Evolutionary conservation across 2,329 filamentous ascomycete species (phyloP).

Genomic region (Alternaria hordeiaustralica): DNA sequence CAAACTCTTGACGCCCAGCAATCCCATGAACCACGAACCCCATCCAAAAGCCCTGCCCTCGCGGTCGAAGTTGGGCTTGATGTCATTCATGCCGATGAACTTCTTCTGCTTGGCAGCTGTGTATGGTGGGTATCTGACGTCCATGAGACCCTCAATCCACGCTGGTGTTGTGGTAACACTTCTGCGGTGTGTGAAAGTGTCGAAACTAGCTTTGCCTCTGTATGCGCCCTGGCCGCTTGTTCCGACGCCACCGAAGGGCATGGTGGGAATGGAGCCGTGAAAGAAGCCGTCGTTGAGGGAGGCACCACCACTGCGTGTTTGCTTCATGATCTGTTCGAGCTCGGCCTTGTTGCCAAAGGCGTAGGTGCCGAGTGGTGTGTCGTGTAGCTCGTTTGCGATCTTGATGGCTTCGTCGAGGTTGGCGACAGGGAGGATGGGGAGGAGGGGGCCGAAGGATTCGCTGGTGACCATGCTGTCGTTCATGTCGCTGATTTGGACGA

Average conservation of each 20-base stretch:
- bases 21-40: slow-evolving; percentile 41
- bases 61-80: slow-evolving; percentile 67
- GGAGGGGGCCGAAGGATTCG: slow-evolving; percentile 93
- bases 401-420: slow-evolving; percentile 84
- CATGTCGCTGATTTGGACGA: slow-evolving; percentile 78
- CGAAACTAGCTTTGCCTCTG: slow-evolving; percentile 76
- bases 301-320: slow-evolving; percentile 60
- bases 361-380: slow-evolving; percentile 83
- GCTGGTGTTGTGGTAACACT: slow-evolving; percentile 66
- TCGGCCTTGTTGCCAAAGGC: slow-evolving; percentile 84
- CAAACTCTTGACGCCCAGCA: slow-evolving; percentile 40
- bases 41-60: slow-evolving; percentile 53
- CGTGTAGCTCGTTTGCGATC: slow-evolving; percentile 79
- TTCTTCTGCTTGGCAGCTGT: slow-evolving; percentile 60
- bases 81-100: slow-evolving; percentile 57
- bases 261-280: slow-evolving; percentile 72
- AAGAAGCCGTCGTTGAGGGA: slow-evolving; percentile 67
- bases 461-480: slow-evolving; percentile 80
- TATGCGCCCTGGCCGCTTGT: slow-evolving; percentile 78
- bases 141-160: slow-evolving; percentile 72
- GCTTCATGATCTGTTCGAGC: slow-evolving; percentile 66
- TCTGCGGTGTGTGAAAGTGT: slow-evolving; percentile 69
- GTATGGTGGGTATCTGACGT: slow-evolving; percentile 71
- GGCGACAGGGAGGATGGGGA: slow-evolving; percentile 79
- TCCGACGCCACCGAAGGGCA: slow-evolving; percentile 85